These are phyloP conservation scores for Takashimella tepidaria DNA, from an alignment of 1,284 basidiomycete species.

Conservation along the genomic window DNA sequence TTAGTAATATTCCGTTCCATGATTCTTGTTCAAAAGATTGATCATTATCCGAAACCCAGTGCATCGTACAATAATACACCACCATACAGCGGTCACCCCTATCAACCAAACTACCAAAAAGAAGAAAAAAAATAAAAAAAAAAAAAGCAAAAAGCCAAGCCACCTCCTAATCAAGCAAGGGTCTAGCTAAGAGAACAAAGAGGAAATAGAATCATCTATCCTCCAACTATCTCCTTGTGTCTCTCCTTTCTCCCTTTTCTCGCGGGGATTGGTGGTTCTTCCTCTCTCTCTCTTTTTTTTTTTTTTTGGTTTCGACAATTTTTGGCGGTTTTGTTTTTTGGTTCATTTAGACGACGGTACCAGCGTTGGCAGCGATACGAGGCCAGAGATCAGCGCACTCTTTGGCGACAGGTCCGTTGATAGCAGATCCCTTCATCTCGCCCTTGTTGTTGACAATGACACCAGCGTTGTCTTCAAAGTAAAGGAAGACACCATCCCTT, in stretches of 20 bases:
- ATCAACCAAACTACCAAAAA: background rate
- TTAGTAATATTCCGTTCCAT: no score
- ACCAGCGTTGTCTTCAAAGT: slow-evolving; percentile 95
- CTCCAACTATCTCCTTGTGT: background rate
- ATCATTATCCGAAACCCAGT: background rate
- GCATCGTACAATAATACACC: background rate
- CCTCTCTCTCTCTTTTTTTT: background rate
- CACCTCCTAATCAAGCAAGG: background rate
- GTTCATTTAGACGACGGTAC: slow-evolving; percentile 75
- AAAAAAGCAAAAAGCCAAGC: background rate
- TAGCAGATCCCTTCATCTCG: slow-evolving; percentile 99
- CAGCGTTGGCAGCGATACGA: slow-evolving; percentile 97
- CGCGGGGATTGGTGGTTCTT: no score
- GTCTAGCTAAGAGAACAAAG: no score
- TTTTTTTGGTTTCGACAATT: no score
- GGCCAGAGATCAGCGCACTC: slow-evolving; percentile 91
- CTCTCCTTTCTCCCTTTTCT: no score
- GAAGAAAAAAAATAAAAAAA: background rate
- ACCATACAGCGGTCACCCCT: background rate
- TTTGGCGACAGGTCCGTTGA: slow-evolving; percentile 73
- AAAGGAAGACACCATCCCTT: slow-evolving; percentile 97
- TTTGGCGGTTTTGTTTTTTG: no score
- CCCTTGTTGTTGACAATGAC: slow-evolving; percentile 99
- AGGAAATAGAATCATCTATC: background rate
- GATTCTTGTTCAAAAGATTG: no score